A percentile compares a stretch with the other conserved stretches of the same genome.
phyloP scores from a whole-genome alignment of 257 asterid species.

The Fraxinus americana region DNA sequence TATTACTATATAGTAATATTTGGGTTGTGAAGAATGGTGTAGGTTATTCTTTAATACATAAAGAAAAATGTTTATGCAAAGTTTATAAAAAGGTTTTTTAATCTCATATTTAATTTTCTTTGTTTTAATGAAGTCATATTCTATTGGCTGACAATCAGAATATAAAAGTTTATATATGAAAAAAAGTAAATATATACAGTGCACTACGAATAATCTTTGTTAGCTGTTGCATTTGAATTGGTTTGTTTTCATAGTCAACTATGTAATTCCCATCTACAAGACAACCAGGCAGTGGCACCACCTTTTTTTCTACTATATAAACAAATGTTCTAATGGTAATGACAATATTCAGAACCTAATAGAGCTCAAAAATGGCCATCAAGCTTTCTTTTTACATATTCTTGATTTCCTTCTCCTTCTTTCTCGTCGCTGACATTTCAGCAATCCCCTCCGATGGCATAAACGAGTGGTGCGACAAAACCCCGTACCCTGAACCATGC shows the following conservation, averaged over 20 bases:
- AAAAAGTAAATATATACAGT: neutral
- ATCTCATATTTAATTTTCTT: neutral
- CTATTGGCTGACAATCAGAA: slow-evolving; percentile 1
- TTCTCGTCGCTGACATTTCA: slow-evolving; percentile 4
- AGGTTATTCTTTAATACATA: too few species aligned
- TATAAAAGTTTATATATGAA: too few species aligned
- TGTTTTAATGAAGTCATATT: neutral
- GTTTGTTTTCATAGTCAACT: slow-evolving; percentile 36
- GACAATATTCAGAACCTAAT: neutral
- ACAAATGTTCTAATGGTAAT: neutral
- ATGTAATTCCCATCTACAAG: slow-evolving; percentile 29
- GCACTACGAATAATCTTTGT: slow-evolving; percentile 6
- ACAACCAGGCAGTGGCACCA: slow-evolving; percentile 27
- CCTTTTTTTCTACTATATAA: slow-evolving; percentile 26
- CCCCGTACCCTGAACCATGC: slow-evolving; percentile 74
- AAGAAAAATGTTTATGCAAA: too few species aligned
- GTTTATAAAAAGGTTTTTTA: too few species aligned
- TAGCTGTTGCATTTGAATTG: slow-evolving; percentile 30
- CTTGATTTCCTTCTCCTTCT: slow-evolving; percentile 31
- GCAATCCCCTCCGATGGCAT: slow-evolving; percentile 23
- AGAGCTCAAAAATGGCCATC: slow-evolving; percentile 17
- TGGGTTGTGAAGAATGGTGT: too few species aligned
- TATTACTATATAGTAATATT: too few species aligned
- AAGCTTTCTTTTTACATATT: slow-evolving; percentile 27
- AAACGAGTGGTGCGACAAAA: slow-evolving; percentile 63